Evolutionary conservation across 78 protist genomes (phyloP), one percentile per base, ranked within the genome.

Genomic region (Dictyostelium firmibasis): DNA sequence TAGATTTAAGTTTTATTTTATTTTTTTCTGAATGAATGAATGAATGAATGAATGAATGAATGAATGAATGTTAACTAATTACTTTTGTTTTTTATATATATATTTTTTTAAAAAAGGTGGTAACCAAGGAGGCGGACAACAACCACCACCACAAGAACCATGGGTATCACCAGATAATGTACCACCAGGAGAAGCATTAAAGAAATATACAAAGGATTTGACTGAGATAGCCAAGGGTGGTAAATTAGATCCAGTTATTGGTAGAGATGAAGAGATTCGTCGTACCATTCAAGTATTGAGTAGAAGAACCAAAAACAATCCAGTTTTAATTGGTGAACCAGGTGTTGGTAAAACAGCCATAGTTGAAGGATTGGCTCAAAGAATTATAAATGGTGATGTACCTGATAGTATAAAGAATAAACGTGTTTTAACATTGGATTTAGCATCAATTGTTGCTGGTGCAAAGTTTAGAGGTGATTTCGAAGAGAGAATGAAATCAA

Each of bases 381-480:
- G 99, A 64, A 99, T 99, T 36, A 96, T 98, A 6, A 27, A 62
- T 43, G 99, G 99, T 36, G 99, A 99, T 70, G 99, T 99, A 60
- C 99, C 99, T 2, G 96, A 97, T 41, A 27, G 88, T 16, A 76
- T 99, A 11, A 93, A 93, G 35, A 94, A 87, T 16, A 69, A 92
- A 92, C 64, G 93, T 43, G 96, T 99, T 85, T 10, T 92, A 67
- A 4, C 98, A 29, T 98, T 99, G 53, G 99, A 99, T 87, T 72
- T 99, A 96, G 99, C 99, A 14, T 86, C 99, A 20, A 93, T 99
- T 44, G 93, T 99, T 0, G 99, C 99, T 0, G 99, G 99, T 44
- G 98, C 99, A 53, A 96, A 97, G 91, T 99, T 98, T 94, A 84
- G 99, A n/a, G 99, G 99, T 74, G 99, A 99, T 96, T 99, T 99